These are phyloP conservation scores for Sinapis alba DNA, from an alignment of 441 rosid species.

Conservation along the genomic window DNA sequence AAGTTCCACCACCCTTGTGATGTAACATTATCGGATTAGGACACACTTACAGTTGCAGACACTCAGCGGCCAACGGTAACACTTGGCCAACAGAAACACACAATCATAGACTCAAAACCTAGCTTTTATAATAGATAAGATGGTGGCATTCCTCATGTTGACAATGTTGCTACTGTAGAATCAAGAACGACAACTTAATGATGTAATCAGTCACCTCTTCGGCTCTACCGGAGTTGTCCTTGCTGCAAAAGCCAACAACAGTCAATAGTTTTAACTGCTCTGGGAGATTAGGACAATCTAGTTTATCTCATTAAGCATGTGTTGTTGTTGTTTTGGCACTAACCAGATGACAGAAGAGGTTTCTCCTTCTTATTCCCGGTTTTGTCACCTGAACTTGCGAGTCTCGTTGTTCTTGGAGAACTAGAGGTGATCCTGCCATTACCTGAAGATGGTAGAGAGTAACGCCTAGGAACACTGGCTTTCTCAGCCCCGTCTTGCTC, in stretches of 20 bases:
- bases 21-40: slow-evolving; percentile 23
- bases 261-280: not conserved
- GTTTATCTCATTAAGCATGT: slow-evolving; percentile 17
- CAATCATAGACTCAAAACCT: slow-evolving; percentile 16
- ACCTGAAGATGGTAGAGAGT: slow-evolving; percentile 76
- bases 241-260: slow-evolving; percentile 54
- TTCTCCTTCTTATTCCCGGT: slow-evolving; percentile 65
- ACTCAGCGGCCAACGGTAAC: slow-evolving; percentile 29
- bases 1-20: slow-evolving; percentile 18
- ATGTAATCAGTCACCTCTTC: slow-evolving; percentile 54
- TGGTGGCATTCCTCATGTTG: slow-evolving; percentile 39
- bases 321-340: slow-evolving; percentile 23
- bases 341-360: slow-evolving; percentile 60
- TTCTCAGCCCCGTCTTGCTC: slow-evolving; percentile 72
- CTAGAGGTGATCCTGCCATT: slow-evolving; percentile 71
- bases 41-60: slow-evolving; percentile 23
- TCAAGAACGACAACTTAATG: slow-evolving; percentile 33
- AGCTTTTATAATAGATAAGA: slow-evolving; percentile 39
- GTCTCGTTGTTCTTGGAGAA: slow-evolving; percentile 80
- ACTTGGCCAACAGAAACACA: slow-evolving; percentile 34
- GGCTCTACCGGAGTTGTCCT: slow-evolving; percentile 66
- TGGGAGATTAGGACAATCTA: slow-evolving; percentile 7
- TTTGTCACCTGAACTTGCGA: slow-evolving; percentile 57
- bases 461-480: slow-evolving; percentile 59
- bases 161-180: slow-evolving; percentile 27